Base-by-base conservation (phyloP, 495 filamentous ascomycete species). In the Tuber calosporum region DNA sequence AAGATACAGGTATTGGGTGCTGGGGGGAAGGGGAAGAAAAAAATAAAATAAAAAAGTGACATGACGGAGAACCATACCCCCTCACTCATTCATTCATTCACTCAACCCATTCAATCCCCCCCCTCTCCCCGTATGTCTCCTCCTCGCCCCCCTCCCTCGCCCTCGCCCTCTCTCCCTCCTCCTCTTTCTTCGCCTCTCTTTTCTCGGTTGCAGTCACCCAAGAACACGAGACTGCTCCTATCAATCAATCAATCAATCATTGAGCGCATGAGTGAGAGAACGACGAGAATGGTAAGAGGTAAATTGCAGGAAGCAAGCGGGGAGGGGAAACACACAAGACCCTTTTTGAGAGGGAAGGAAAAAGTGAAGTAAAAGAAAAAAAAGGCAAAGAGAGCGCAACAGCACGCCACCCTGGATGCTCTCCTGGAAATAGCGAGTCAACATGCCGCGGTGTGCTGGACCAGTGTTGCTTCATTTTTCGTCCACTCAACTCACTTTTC, bases 81-180 rank as follows among this genome's bases (percentile, higher is more conserved):
- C 53, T 62, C 53, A 62, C 53, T 62, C 53, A 62, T 62, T 15
- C 53, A 62, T 30, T 62, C 76, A 78, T 68, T 77, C 76, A 78
- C 67, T 77, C 58, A 77, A 70, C 76, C 67, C 68, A 71, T 67
- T 72, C 72, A 73, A 41, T 67, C 68, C 37, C 42, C 37, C 42
- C 40, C 74, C 74, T 43, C 73, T 62, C 48, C 70, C 40, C 69
- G 53, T 41, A 69, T 38, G 66, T 71, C 72, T 70, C 70, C 73
- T n/a, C n/a, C n/a, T n/a, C n/a, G n/a, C 53, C 3, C 48, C 9
- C 26, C 30, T 26, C 30, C 53, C 30, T 13, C n/a, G n/a, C n/a
- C n/a, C n/a, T n/a, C n/a, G 22, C 40, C 36, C 45, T 20, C 37
- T 34, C 62, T 41, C 30, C 1, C 70, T 72, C 71, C 53, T 15